Evolutionary conservation across 1,284 basidiomycete species (phyloP), one percentile per base, ranked within the genome.

Genomic region (Rugosomyces carneus): DNA sequence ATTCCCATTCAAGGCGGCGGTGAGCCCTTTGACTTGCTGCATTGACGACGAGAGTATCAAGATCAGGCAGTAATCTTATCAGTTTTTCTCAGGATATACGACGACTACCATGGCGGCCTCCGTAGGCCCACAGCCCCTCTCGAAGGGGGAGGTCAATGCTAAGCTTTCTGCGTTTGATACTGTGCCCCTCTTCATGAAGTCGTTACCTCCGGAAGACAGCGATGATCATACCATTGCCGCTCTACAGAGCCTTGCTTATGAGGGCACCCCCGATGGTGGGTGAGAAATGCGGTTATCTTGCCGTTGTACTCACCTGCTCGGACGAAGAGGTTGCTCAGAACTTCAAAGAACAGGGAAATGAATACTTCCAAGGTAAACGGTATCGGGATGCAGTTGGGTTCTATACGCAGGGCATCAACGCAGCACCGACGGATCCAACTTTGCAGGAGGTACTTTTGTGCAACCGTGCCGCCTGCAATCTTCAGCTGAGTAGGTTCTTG

Each of bases 291-390:
- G 36, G 20, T 31, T 24, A 44, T 5, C 15, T 15, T 16, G 11
- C 19, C 16, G 19, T 31, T 8, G 39, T 45, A 31, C 39, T 24
- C 29, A 31, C 16, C n/a, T 11, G 44, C 45, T 20, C 37, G 3
- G 54, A 40, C 52, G 42, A 29, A 95, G 95, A 99, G 64, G 75
- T 92, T 54, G 92, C 94, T 0, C 72, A 80, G 51, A 94, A 90
- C 62, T 97, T 97, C 68, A 97, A 97, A 65, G 80, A 89, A 44
- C 92, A 97, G 63, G 95, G 93, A 2, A 97, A 97, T 63, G 90
- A 93, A 47, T 93, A 96, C 58, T 97, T 90, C 69, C 83, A 81
- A 51, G 85, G 84, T 18, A 91, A 89, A 61, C 79, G 90, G 39
- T 90, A 82, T 65, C 77, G 85, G 23, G 94, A 99, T 62, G 95